Conservation (phyloP, 495 filamentous ascomycete genomes). For the Ramalina peruviana region DNA sequence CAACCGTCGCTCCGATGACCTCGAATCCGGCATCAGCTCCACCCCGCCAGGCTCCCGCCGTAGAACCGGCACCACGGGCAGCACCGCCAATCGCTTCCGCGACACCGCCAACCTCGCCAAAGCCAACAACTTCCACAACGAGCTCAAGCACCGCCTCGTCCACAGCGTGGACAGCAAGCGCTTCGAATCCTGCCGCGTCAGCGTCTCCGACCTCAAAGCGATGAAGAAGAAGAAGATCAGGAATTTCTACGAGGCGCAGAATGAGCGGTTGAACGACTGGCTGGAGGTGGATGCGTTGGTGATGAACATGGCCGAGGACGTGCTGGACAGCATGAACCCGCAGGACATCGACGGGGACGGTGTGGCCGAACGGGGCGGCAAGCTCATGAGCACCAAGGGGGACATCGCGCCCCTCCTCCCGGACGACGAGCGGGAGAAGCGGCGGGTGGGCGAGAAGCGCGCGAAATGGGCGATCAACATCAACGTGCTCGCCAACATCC, state of each 20-base stretch:
- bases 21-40: conserved; percentile 13
- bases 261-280: conserved; percentile 36
- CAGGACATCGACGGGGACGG: conserved; percentile 35
- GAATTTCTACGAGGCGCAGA: conserved; percentile 34
- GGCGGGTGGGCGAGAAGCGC: conserved; percentile 22
- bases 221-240: conserved; percentile 35
- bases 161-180: conserved; percentile 27
- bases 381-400: conserved; percentile 23
- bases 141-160: conserved; percentile 31
- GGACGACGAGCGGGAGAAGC: conserved; percentile 31
- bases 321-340: conserved; percentile 38
- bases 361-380: conserved; percentile 25
- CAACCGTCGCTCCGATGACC: conserved; percentile 10
- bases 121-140: conserved; percentile 9
- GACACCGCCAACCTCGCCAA: conserved; percentile 9
- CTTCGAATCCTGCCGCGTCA: conserved; percentile 30
- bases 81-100: conserved; percentile 1
- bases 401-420: conserved; percentile 32
- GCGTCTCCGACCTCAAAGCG: conserved; percentile 28
- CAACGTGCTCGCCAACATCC: conserved; percentile 67
- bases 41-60: not conserved
- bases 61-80: not conserved
- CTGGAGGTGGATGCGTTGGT: conserved; percentile 38
- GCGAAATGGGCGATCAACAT: conserved; percentile 44
- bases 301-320: conserved; percentile 33